Conservation (phyloP, 148 eudicot genomes). For the Fagopyrum esculentum region DNA sequence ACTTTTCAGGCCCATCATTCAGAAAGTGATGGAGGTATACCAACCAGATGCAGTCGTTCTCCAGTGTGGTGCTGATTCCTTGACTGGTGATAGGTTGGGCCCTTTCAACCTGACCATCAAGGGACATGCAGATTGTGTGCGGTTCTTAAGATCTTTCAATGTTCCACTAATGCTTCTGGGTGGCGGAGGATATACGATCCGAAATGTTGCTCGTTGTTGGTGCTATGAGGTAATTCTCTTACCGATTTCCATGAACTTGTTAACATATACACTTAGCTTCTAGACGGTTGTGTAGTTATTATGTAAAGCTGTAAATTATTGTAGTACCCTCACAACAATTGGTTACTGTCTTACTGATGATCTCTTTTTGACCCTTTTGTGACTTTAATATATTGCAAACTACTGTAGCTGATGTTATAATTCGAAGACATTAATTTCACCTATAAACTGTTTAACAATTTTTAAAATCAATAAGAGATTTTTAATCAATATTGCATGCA, state of each 20-base stretch:
- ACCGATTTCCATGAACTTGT: constrained; percentile 2
- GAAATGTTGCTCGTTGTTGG: constrained; percentile 99
- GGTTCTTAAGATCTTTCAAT: constrained; percentile 76
- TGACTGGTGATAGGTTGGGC: constrained; percentile 90
- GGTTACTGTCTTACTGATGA: neutral
- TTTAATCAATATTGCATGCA: neutral
- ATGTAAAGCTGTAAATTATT: neutral
- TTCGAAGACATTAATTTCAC: neutral
- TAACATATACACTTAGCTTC: neutral
- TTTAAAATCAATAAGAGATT: neutral
- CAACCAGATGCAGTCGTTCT: constrained; percentile 93
- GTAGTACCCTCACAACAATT: neutral
- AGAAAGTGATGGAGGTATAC: constrained; percentile 83
- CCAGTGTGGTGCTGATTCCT: constrained; percentile 96
- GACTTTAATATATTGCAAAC: neutral
- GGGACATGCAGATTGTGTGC: constrained; percentile 92
- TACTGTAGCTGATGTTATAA: neutral
- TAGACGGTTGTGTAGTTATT: neutral
- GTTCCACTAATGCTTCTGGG: constrained; percentile 97
- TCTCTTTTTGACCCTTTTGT: no score
- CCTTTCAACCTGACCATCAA: constrained; percentile 87
- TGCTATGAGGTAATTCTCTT: constrained; percentile 74
- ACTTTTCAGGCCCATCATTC: constrained; percentile 71
- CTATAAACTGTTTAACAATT: neutral
- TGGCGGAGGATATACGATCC: constrained; percentile 89